These are phyloP conservation scores for Wickerhamiella galacta DNA, from an alignment of 805 yeast species.

Conservation along the genomic window DNA sequence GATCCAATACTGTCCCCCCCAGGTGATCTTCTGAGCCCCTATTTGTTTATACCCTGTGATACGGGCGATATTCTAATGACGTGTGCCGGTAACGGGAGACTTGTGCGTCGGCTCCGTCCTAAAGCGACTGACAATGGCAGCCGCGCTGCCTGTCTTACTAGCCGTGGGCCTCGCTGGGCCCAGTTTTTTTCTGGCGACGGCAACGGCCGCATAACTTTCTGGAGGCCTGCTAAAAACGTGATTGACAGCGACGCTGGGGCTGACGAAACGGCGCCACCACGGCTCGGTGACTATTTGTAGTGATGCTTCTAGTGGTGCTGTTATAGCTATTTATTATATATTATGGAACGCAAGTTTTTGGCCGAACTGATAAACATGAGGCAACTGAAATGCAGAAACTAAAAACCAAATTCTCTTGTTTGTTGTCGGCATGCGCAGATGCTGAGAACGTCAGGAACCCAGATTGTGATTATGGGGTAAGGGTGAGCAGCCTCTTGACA, in stretches of 20 bases:
- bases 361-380: too few species aligned
- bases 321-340: too few species aligned
- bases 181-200: conserved; percentile 44
- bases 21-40: conserved; percentile 37
- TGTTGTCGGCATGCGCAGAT: too few species aligned
- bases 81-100: conserved; percentile 42
- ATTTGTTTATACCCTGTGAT: conserved; percentile 57
- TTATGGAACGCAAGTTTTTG: too few species aligned
- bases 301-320: too few species aligned
- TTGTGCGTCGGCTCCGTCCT: too few species aligned
- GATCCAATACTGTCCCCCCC: conserved; percentile 37
- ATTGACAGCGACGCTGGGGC: background rate
- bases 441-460: too few species aligned
- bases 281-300: background rate
- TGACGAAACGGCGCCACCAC: background rate
- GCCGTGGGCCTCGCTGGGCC: conserved; percentile 29
- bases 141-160: conserved; percentile 34
- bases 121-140: conserved; percentile 32
- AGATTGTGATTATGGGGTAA: too few species aligned
- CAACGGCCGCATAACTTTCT: conserved; percentile 47
- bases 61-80: conserved; percentile 51
- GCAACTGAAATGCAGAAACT: too few species aligned
- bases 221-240: conserved; percentile 28
- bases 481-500: too few species aligned
- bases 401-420: too few species aligned